phyloP scores from a whole-genome alignment of 257 asterid species.

The Lycium barbarum region DNA sequence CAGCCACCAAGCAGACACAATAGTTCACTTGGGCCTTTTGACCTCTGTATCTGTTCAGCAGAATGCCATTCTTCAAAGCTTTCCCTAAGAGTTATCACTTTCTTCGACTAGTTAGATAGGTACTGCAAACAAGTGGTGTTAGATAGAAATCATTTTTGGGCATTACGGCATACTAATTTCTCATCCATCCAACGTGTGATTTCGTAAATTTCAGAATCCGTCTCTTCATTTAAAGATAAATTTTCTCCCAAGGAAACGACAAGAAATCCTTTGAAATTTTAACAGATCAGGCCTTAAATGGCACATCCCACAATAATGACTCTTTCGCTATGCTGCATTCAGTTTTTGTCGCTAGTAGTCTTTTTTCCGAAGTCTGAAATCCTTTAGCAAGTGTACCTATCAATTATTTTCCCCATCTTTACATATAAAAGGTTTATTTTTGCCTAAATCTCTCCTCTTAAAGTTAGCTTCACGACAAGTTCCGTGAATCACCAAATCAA shows the following conservation, averaged over 20 bases:
- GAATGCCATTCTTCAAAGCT: conserved; percentile 16
- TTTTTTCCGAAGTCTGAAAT: not conserved
- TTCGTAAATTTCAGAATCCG: not conserved
- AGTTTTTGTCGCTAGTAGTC: not conserved
- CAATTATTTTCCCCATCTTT: not conserved
- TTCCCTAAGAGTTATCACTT: not conserved
- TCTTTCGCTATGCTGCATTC: not conserved
- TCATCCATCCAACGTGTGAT: not conserved
- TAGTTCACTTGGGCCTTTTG: not conserved
- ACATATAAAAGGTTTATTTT: not conserved
- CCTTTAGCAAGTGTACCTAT: too few relatives aligned
- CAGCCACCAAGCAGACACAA: conserved; percentile 1
- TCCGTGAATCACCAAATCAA: not conserved
- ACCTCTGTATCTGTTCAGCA: conserved; percentile 12
- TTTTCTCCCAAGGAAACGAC: not conserved
- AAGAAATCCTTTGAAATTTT: not conserved
- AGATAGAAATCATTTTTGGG: not conserved
- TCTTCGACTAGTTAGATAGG: not conserved
- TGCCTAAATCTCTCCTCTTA: not conserved
- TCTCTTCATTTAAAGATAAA: not conserved
- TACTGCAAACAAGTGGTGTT: conserved; percentile 1
- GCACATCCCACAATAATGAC: not conserved
- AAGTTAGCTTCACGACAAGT: not conserved
- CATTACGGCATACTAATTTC: not conserved
- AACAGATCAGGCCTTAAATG: not conserved